Evolutionary conservation across 164 flowering plant genomes (phyloP), one percentile per base, ranked within the genome.

Genomic region (Platanus orientalis): DNA sequence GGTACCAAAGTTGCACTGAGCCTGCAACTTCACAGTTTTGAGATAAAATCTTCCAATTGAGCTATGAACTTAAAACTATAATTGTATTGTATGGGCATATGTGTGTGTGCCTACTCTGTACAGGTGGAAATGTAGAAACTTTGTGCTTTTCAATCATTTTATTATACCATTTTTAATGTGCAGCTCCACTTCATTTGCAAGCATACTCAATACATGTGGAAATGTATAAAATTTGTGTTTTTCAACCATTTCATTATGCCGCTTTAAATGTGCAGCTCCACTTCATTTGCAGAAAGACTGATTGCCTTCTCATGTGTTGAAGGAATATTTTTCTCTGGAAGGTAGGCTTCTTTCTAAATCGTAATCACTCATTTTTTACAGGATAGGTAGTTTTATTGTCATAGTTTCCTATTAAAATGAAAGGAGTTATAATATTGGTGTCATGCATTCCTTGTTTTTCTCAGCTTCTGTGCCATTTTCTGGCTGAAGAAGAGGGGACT

Each of bases 281-380:
- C 69, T 56, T 78, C 82, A 7, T 88, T 88, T 78, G 91, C 90
- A 0, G 93, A 85, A 70, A 74, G 95, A 70, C 81, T 88, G 36
- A 79, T 88, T 58, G 95, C 87, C 25, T 91, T 88, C 75, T 84
- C 94, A n/a, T 88, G 97, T 61, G 78, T 90, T 53, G 97, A 91
- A 80, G 96, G 97, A 66, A 89, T 89, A 55, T 91, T 89, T 67
- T 91, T 91, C 78, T 91, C 96, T 11, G 96, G 92, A 70, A 90
- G 92, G 92, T 88, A 77, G 6, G 21, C n/a, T 48, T 29, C 39
- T 67, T 23, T 47, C 13, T 54, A 0, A 28, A 19, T 32, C 20
- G 9, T 4, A 17, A 1, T 32, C 5, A 39, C 19, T 53, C 16
- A n/a, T 47, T 12, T 40, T 61, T 19, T 68, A 29, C 30, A 28